Percentiles rank a stretch among this genome's conserved stretches.
These are phyloP conservation scores for Fonsecaea monophora DNA, from an alignment of 2,329 filamentous ascomycete genomes.

Conservation along the genomic window DNA sequence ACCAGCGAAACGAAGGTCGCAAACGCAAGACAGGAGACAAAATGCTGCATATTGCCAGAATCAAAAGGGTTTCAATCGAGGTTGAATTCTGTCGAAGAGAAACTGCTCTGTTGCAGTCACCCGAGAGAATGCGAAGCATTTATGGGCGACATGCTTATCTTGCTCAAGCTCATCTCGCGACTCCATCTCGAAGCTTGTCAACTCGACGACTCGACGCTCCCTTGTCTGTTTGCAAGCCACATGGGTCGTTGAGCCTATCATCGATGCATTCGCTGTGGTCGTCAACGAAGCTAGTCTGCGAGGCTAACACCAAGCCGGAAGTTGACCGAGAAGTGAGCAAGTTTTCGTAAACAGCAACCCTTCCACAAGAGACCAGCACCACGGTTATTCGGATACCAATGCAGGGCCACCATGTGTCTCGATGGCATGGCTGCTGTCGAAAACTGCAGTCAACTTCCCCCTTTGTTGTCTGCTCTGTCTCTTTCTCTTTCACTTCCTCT, in stretches of 20 bases:
- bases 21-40: neutral
- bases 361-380: neutral
- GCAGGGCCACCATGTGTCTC: neutral
- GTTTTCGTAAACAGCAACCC: neutral
- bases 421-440: neutral
- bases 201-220: neutral
- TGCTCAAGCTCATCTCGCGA: conserved; percentile 1
- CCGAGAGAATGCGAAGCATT: neutral
- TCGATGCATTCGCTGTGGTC: neutral
- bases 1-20: neutral
- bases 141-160: conserved; percentile 2
- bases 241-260: neutral
- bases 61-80: neutral
- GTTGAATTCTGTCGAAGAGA: neutral
- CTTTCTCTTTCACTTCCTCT: neutral
- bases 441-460: neutral
- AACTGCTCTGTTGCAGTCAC: neutral
- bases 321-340: neutral
- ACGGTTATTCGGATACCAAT: conserved; percentile 3
- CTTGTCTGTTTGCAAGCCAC: neutral
- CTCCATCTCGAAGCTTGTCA: neutral
- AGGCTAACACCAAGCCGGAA: conserved; percentile 8
- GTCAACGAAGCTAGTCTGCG: conserved; percentile 2
- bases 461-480: neutral
- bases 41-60: neutral